phyloP scores from a whole-genome alignment of 208 protist genomes.

The Leishmania major region DNA sequence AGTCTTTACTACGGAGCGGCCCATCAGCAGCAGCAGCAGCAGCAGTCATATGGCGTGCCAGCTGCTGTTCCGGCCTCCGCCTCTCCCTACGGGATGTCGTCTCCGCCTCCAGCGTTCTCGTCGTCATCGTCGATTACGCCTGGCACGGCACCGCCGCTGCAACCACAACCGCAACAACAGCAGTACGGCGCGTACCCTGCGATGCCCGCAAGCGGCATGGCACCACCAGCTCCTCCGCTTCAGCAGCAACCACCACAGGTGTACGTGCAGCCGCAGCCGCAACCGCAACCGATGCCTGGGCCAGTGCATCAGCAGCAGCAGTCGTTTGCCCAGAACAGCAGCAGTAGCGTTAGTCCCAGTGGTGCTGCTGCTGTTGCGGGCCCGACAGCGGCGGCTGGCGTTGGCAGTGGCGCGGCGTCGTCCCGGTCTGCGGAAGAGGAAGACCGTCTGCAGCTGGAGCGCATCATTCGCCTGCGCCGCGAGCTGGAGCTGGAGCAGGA shows the following conservation, averaged over 20 bases:
- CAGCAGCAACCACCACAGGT: slow-evolving; percentile 10
- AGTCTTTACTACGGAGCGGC: not conserved
- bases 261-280: slow-evolving; percentile 4
- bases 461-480: slow-evolving; percentile 80
- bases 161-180: slow-evolving; percentile 11
- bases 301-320: not conserved
- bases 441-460: slow-evolving; percentile 75
- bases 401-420: not conserved
- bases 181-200: not conserved
- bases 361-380: slow-evolving; percentile 1
- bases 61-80: not conserved
- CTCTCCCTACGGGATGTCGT: not conserved
- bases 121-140: slow-evolving; percentile 3
- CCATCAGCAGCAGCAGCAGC: slow-evolving; percentile 14
- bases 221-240: slow-evolving; percentile 3
- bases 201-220: not conserved
- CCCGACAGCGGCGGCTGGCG: not conserved
- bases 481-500: slow-evolving; percentile 82
- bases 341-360: not conserved
- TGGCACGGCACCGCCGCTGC: not conserved
- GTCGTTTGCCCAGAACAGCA: not conserved
- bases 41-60: not conserved
- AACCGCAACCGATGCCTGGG: slow-evolving; percentile 1
- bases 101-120: not conserved
- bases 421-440: slow-evolving; percentile 54